A percentile compares a stretch with the other conserved stretches of the same genome.
phyloP scores from a whole-genome alignment of 176 grass and related monocot species.

The Cocos nucifera region DNA sequence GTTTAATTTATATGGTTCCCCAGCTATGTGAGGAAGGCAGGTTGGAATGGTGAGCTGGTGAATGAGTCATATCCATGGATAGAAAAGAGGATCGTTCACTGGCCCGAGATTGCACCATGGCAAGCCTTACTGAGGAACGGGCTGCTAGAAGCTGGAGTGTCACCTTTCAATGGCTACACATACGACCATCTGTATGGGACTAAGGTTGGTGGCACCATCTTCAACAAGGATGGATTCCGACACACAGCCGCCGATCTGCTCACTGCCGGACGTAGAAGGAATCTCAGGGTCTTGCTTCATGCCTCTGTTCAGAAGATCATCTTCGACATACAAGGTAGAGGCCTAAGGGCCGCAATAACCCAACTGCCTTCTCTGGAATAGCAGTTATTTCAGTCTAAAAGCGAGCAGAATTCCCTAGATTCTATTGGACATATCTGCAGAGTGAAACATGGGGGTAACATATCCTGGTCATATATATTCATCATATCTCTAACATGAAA shows the following conservation, averaged over 20 bases:
- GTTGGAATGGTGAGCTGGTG: conserved; percentile 65
- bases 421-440: background rate
- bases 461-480: no score
- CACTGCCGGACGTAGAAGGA: conserved; percentile 42
- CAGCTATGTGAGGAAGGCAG: conserved; percentile 53
- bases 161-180: conserved; percentile 79
- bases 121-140: conserved; percentile 57
- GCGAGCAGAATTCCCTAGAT: no score
- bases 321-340: conserved; percentile 40
- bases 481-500: background rate
- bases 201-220: conserved; percentile 80
- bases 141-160: conserved; percentile 54
- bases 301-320: conserved; percentile 62
- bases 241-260: conserved; percentile 76
- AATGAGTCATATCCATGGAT: conserved; percentile 80
- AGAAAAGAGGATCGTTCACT: conserved; percentile 58
- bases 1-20: background rate
- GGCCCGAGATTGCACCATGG: conserved; percentile 76
- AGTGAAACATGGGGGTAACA: no score
- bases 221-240: conserved; percentile 56
- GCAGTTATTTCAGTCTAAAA: no score
- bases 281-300: conserved; percentile 61
- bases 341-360: no score
- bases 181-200: conserved; percentile 76
- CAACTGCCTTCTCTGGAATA: no score